phyloP scores from a whole-genome alignment of 2,329 filamentous ascomycete species.

The Colletotrichum godetiae region DNA sequence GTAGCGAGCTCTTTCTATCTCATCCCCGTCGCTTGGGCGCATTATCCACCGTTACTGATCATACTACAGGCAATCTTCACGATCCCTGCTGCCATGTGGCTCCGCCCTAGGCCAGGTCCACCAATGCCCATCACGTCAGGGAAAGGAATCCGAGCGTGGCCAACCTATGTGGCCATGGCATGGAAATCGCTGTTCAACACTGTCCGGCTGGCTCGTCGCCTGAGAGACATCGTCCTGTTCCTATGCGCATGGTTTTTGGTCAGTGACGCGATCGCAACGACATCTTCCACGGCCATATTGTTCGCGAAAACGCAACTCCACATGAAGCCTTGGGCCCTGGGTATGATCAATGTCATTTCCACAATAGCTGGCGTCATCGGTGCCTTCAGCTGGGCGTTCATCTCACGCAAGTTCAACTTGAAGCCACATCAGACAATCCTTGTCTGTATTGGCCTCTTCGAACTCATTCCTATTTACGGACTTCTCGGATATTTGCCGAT shows the following conservation, averaged over 20 bases:
- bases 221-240: slow-evolving; percentile 81
- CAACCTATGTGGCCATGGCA: slow-evolving; percentile 81
- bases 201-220: slow-evolving; percentile 76
- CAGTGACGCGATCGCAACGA: slow-evolving; percentile 93
- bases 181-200: slow-evolving; percentile 91
- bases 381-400: slow-evolving; percentile 87
- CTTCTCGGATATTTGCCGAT: slow-evolving; percentile 88
- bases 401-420: slow-evolving; percentile 77
- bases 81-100: slow-evolving; percentile 87
- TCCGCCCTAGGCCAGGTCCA: slow-evolving; percentile 89
- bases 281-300: slow-evolving; percentile 91
- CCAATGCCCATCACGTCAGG: slow-evolving; percentile 66
- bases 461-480: slow-evolving; percentile 92
- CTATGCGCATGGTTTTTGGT: slow-evolving; percentile 93
- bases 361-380: slow-evolving; percentile 87
- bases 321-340: slow-evolving; percentile 89
- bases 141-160: slow-evolving; percentile 61
- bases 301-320: slow-evolving; percentile 94
- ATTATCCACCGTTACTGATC: background rate
- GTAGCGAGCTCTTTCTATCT: background rate
- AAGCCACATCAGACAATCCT: slow-evolving; percentile 89
- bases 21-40: background rate
- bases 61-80: slow-evolving; percentile 71
- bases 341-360: slow-evolving; percentile 92
- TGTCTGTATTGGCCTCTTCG: slow-evolving; percentile 90